Evolutionary conservation across 2,329 filamentous ascomycete species (phyloP), one percentile per base, ranked within the genome.

Genomic region (Colletotrichum lupini): DNA sequence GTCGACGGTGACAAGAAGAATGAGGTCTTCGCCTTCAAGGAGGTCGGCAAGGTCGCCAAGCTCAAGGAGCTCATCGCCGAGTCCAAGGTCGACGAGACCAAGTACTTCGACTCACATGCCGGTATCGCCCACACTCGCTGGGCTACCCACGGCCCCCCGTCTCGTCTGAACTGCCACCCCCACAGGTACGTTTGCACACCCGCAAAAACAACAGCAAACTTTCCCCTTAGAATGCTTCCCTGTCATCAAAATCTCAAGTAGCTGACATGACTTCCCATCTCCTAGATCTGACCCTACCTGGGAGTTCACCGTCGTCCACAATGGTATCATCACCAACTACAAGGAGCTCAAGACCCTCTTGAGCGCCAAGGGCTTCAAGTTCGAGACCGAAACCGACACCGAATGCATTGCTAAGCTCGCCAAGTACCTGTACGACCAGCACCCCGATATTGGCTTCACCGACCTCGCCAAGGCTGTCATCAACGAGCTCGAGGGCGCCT

Each of bases 291-390:
- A 99, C 84, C 91, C 93, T 79, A 94, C 87, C 80, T 99, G 96
- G 95, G 94, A 99, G 87, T 99, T 99, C 85, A 90, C 94, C 77
- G 92, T 99, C 79, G 97, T 98, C 75, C 97, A 99, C 93, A 99
- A 99, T 87, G 97, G 97, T 82, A 99, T 99, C 90, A 99, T 99
- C 86, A 99, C 97, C 88, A 99, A 99, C 91, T 99, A 99, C 92
- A 99, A 99, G 90, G 97, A 99, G 87, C 88, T 99, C 80, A 98
- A 96, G 92, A 94, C 93, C 75, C 92, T 99, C 76, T 90, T 99
- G 78, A 91, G 93, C 86, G 90, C 90, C 89, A 99, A 98, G 91
- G 97, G 97, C 82, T 97, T 98, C 92, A 93, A 92, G 82, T 99
- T 99, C 83, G 97, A 99, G 92, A 99, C 97, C 65, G 96, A 99